A percentile compares a stretch with the other conserved stretches of the same genome.
phyloP scores from a whole-genome alignment of 1,284 basidiomycete genomes.

The Ganoderma resinaceum region DNA sequence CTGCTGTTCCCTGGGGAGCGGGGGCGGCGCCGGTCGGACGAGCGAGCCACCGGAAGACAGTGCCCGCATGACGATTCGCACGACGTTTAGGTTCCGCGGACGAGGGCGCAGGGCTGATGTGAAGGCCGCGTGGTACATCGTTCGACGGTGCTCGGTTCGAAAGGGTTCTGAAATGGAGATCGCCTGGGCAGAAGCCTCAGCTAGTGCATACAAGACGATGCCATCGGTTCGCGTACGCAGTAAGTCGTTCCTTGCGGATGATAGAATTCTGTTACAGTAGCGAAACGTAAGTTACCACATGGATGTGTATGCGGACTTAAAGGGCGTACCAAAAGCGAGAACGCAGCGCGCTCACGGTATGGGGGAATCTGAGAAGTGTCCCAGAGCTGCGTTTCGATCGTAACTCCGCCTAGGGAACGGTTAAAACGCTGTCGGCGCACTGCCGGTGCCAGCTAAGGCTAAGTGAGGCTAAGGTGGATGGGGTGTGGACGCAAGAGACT shows the following conservation, averaged over 20 bases:
- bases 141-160: not conserved
- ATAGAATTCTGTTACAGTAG: not conserved
- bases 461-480: not conserved
- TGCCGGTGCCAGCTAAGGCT: not conserved
- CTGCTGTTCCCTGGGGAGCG: conserved; percentile 74
- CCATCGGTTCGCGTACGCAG: not conserved
- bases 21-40: conserved; percentile 68
- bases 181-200: conserved; percentile 1
- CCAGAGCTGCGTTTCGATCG: not conserved
- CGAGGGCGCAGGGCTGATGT: conserved; percentile 3
- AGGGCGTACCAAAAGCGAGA: not conserved
- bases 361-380: not conserved
- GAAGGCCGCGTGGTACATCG: conserved; percentile 15
- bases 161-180: not conserved
- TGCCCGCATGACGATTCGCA: conserved; percentile 17
- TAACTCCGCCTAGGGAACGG: not conserved
- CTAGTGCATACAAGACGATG: not conserved
- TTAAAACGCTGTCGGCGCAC: not conserved
- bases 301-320: not conserved
- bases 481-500: not conserved
- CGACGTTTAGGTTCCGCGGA: not conserved
- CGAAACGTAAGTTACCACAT: conserved; percentile 1
- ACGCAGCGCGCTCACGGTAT: not conserved
- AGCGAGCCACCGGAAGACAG: conserved; percentile 46
- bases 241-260: not conserved